Percentiles rank a stretch among this genome's conserved stretches.
Conservation (phyloP, 139 green algal genomes). For the Coelastrella sp. region DNA sequence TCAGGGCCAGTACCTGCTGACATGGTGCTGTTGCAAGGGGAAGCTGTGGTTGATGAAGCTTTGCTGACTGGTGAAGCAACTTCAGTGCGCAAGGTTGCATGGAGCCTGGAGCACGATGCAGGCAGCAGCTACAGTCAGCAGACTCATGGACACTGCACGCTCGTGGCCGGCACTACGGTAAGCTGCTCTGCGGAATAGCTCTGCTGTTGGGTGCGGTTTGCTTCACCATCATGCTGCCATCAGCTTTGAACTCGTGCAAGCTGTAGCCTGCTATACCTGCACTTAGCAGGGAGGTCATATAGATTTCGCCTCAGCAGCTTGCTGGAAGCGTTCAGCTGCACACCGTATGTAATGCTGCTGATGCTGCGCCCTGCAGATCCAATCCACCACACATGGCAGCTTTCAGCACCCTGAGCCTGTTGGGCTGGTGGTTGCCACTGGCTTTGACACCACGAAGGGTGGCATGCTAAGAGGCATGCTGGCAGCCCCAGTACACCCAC, state of each 20-base stretch:
- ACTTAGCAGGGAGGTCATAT: background rate
- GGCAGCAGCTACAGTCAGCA: slow-evolving; percentile 16
- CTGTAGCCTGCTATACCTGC: too few relatives aligned
- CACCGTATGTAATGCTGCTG: too few relatives aligned
- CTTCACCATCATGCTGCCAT: too few relatives aligned
- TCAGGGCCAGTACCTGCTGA: slow-evolving; percentile 56
- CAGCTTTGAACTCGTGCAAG: too few relatives aligned
- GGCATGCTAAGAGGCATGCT: slow-evolving; percentile 61
- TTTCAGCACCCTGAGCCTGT: background rate
- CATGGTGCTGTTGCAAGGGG: slow-evolving; percentile 57
- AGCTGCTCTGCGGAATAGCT: background rate
- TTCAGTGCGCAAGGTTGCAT: slow-evolving; percentile 62
- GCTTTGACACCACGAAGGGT: slow-evolving; percentile 62
- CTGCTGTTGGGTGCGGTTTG: too few relatives aligned
- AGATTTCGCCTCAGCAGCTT: too few relatives aligned
- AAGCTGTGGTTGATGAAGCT: slow-evolving; percentile 50
- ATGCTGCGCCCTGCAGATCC: background rate
- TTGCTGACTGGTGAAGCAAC: slow-evolving; percentile 63
- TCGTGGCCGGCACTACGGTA: background rate
- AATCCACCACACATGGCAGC: background rate
- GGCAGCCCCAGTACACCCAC: slow-evolving; percentile 47
- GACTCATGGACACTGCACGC: slow-evolving; percentile 12
- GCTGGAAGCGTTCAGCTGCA: too few relatives aligned
- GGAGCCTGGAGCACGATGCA: slow-evolving; percentile 16
- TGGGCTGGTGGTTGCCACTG: slow-evolving; percentile 57